Base-by-base conservation (phyloP, 306 rosid genomes). In the Acacia confusa region DNA sequence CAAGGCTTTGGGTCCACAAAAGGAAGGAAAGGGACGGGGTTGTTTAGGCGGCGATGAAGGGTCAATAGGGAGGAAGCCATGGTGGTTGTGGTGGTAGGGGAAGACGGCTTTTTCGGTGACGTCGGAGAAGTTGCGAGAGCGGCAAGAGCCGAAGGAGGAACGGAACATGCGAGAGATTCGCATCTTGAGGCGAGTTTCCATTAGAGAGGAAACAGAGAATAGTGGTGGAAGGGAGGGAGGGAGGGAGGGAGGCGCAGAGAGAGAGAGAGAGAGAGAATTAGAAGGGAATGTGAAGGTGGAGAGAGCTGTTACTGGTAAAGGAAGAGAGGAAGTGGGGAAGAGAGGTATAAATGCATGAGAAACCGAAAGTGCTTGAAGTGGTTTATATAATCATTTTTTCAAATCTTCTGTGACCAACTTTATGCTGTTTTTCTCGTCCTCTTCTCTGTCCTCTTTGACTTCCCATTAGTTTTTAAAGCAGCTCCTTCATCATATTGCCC, bases 161-260 rank as follows among this genome's bases (percentile, higher is more conserved):
- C 90, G 94, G 79, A 93, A 89, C 86, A 96, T 91, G 89, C 95
- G 92, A 74, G 98, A 88, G 86, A 96, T 89, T 81, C 92, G 88
- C 74, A 85, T 72, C 85, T 90, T 96, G 74, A 93, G 88, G 22
- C 90, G 82, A 84, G 81, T 89, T 47, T 96, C 94, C 99, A 96
- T 96, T n/a, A 68, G 41, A 69, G 40, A 70, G 16, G 13, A 6
- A 76, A 55, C 25, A 65, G 57, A 4, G 27, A 25, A 2, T 14
- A 14, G 24, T 0, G 11, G 27, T 11, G 66, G 36, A 25, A 70
- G 38, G 53, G 0, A 43, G 5, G 22, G 17, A 53, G 22, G 58
- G 17, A 53, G 22, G 58, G 7, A 16, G 4, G 55, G 0, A 0
- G 5, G 25, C 14, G n/a, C 16, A 68, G 53, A 22, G 74, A 43